phyloP scores from a whole-genome alignment of 2,329 filamentous ascomycete species.

The Colletotrichum somersetense region DNA sequence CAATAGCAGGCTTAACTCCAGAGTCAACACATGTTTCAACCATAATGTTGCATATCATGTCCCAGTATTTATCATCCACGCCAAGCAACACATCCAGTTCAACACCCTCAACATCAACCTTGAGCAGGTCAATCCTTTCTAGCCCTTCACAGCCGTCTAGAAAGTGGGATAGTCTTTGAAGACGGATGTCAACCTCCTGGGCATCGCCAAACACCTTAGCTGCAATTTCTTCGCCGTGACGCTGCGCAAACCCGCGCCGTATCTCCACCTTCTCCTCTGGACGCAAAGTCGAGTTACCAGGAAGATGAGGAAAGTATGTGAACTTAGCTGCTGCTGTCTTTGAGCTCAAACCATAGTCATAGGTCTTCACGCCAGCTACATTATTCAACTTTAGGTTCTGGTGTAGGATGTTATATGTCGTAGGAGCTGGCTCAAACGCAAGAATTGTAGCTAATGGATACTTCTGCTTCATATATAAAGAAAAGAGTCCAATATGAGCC shows the following conservation, averaged over 20 bases:
- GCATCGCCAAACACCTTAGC: conserved; percentile 25
- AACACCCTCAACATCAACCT: conserved; percentile 47
- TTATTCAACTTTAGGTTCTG: conserved; percentile 44
- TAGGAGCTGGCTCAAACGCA: conserved; percentile 47
- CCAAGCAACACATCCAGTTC: conserved; percentile 45
- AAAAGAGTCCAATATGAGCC: conserved; percentile 46
- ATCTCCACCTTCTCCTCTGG: conserved; percentile 40
- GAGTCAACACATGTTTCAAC: conserved; percentile 43
- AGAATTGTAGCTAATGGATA: conserved; percentile 45
- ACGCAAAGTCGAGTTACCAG: conserved; percentile 44
- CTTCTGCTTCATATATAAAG: conserved; percentile 46
- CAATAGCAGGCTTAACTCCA: conserved; percentile 33
- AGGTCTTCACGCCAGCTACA: conserved; percentile 31
- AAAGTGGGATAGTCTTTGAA: conserved; percentile 44
- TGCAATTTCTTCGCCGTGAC: conserved; percentile 21
- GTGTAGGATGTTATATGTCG: conserved; percentile 40
- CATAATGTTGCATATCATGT: conserved; percentile 42
- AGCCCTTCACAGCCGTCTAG: conserved; percentile 35
- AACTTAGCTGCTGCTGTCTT: conserved; percentile 1
- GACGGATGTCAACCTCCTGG: conserved; percentile 36
- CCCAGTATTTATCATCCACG: conserved; percentile 45
- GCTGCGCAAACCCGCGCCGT: conserved; percentile 32
- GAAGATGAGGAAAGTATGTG: neutral
- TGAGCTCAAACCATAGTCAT: conserved; percentile 40
- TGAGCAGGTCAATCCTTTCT: conserved; percentile 46